Evolutionary conservation across 2,329 filamentous ascomycete species (phyloP), one percentile per base, ranked within the genome.

Genomic region (Neurospora sp.): DNA sequence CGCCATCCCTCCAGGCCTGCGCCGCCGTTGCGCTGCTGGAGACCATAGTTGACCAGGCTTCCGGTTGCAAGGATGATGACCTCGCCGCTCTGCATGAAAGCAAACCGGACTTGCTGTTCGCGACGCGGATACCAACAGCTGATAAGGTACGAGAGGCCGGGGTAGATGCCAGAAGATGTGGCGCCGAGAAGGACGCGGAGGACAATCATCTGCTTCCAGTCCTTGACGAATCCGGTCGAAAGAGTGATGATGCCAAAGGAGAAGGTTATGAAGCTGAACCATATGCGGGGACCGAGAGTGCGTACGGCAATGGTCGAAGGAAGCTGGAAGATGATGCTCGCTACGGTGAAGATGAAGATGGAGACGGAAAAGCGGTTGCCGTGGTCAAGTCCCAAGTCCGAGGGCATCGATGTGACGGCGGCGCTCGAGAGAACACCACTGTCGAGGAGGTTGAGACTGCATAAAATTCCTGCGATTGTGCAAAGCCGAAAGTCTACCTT

Each of bases 341-440:
- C 83, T 69, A 92, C 84, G 10, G 90, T 91, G 78, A 92, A 91
- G 77, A 92, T 90, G 80, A 92, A 90, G 70, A 93, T 92, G 28
- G 88, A 85, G 4, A 92, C 85, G 1, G 88, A 90, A 76, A 90
- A 92, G 46, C 89, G 83, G 73, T 89, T 87, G 28, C 89, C 89
- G n/a, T 71, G 67, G 58, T 87, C 84, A 13, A 92, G 81, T 17
- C 85, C 84, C 58, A 92, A 81, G 75, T 92, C 90, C 11, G 80
- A 76, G 66, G 89, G 83, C 87, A 92, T 90, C 36, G 84, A 88
- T 0, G 90, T 92, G 10, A 92, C 90, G 1, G 89, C 88, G 0
- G 90, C 90, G 7, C 86, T 89, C 1, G 87, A 89, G 70, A 92
- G 89, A 74, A 92, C 89, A 52, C 89, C 89, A 67, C 86, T 88